These are phyloP conservation scores for Haplographium delicatum DNA, from an alignment of 495 filamentous ascomycete genomes.

Conservation along the genomic window DNA sequence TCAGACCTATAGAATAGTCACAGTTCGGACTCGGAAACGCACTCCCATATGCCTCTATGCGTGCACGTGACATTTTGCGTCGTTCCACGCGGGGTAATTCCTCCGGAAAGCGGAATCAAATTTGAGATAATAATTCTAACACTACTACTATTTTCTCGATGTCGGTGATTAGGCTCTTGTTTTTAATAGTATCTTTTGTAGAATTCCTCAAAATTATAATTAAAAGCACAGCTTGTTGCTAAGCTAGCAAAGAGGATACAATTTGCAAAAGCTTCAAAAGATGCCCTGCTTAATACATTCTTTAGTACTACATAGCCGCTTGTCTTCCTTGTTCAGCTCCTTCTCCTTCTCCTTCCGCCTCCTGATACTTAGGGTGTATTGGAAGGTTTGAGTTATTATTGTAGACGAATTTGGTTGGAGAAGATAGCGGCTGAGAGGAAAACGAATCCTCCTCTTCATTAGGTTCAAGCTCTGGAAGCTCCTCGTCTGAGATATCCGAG, in stretches of 20 bases:
- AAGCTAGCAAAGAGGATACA: conserved; percentile 2
- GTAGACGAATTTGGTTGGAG: conserved; percentile 1
- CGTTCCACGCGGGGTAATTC: conserved; percentile 9
- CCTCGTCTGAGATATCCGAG: conserved; percentile 1
- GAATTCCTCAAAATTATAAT: conserved; percentile 5
- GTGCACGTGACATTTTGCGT: no score
- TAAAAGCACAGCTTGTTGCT: conserved; percentile 3
- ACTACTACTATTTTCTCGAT: no score
- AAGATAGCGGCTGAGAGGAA: background rate
- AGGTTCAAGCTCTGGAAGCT: conserved; percentile 1
- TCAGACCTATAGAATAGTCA: no score
- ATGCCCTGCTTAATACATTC: background rate
- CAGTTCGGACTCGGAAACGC: no score
- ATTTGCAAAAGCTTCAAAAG: conserved; percentile 1
- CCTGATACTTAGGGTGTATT: background rate
- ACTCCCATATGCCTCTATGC: no score
- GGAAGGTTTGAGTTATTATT: background rate
- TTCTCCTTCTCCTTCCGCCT: conserved; percentile 6
- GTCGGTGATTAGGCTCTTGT: no score
- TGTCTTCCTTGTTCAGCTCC: background rate
- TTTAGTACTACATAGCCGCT: conserved; percentile 4
- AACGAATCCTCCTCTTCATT: conserved; percentile 7
- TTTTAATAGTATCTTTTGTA: conserved; percentile 2
- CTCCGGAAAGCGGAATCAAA: conserved; percentile 4
- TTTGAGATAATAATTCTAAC: no score